These are phyloP conservation scores for Allium cepa DNA, from an alignment of 106 monocot genomes.

Conservation along the genomic window DNA sequence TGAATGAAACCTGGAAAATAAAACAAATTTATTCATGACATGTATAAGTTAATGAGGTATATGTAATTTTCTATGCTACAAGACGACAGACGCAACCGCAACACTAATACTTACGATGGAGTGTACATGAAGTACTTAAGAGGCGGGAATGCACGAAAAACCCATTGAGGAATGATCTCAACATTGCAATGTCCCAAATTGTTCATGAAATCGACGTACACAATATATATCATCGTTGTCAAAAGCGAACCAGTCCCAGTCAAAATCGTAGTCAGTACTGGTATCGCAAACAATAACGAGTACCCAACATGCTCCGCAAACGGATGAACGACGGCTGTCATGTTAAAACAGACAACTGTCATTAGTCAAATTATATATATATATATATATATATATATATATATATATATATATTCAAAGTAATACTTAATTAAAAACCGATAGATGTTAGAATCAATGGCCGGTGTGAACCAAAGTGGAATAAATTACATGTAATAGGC, in stretches of 20 bases:
- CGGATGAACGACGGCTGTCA: conserved; percentile 62
- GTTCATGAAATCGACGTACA: conserved; percentile 72
- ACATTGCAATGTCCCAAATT: conserved; percentile 81
- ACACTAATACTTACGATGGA: conserved; percentile 54
- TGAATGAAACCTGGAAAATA: conserved; percentile 50
- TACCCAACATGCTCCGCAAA: conserved; percentile 52
- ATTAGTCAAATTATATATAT: too few relatives aligned
- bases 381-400: too few relatives aligned
- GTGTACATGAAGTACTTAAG: conserved; percentile 86
- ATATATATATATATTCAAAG: neutral
- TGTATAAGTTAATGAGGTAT: neutral
- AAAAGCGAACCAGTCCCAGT: conserved; percentile 32
- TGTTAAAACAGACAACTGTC: neutral
- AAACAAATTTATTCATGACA: neutral
- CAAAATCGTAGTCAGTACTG: conserved; percentile 21
- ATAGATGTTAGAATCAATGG: too few relatives aligned
- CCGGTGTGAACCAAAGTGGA: too few relatives aligned
- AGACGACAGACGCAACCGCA: neutral
- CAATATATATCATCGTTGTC: conserved; percentile 14
- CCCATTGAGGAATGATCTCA: conserved; percentile 54
- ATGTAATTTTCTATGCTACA: neutral
- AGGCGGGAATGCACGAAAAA: conserved; percentile 48
- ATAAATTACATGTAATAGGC: conserved; percentile 35
- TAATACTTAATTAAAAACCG: too few relatives aligned
- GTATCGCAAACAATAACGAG: conserved; percentile 39